Evolutionary conservation across 768 basidiomycete species (phyloP), one percentile per base, ranked within the genome.

Genomic region (Lentinula boryana): DNA sequence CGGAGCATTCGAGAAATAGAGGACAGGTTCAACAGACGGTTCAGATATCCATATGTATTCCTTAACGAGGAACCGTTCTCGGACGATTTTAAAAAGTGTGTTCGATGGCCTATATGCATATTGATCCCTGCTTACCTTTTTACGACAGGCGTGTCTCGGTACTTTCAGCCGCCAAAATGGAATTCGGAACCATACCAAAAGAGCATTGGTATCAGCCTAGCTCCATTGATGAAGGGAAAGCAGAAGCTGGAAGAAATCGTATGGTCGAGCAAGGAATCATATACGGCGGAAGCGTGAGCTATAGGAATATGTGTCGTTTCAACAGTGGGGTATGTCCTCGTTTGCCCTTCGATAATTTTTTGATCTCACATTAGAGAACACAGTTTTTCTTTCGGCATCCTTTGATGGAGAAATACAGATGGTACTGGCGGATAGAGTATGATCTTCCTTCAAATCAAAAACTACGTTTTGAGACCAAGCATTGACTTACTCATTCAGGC

Each of bases 11-110:
- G 82, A 63, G 83, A 89, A 71, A 74, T 93, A 63, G 94, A 96
- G 74, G 84, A 89, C 64, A 75, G 86, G 46, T 95, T 95, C 76
- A 97, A 97, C 73, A 75, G 78, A 49, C 82, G 79, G 62, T 89
- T 84, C 65, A 78, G 81, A 31, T 96, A 97, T 68, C 91, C 93
- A 2, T 96, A 91, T 71, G 87, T 93, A 31, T 89, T 97, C 74
- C 76, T 98, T 60, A 96, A 96, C 69, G 93, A 97, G 48, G 82
- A 83, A 63, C 82, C 84, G 0, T 95, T 95, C 71, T 76, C 82
- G 15, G 84, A 88, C 0, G 81, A 84, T 16, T 94, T 95, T 74
- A 91, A 87, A 69, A 75, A 75, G 83, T 84, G 68, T 51, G 50
- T 51, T 5, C 23, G 27, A 18, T 48, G 27, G 10, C 31, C 23